A percentile compares a stretch with the other conserved stretches of the same genome.
phyloP scores from a whole-genome alignment of 129 eudicot genomes.

The Escallonia herrerae region DNA sequence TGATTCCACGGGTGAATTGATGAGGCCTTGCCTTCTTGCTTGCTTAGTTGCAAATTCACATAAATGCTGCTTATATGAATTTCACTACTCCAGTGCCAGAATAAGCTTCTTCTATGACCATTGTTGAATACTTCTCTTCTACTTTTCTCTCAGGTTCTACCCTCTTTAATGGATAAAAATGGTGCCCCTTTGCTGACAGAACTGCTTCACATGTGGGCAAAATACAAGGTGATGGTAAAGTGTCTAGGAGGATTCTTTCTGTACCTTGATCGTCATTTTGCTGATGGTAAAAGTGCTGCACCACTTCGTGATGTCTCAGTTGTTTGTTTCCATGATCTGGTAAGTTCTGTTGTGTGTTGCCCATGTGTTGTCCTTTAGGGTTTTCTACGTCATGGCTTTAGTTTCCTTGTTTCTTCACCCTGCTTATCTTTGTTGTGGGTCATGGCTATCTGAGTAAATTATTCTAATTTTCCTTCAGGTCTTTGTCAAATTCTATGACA shows the following conservation, averaged over 20 bases:
- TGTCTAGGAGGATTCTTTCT: slow-evolving; percentile 44
- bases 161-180: slow-evolving; percentile 34
- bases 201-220: slow-evolving; percentile 41
- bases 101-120: neutral
- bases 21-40: too few species aligned
- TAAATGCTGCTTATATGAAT: too few species aligned
- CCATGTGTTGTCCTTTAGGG: neutral
- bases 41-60: too few species aligned
- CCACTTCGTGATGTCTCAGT: slow-evolving; percentile 30
- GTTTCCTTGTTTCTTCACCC: slow-evolving; percentile 3
- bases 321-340: slow-evolving; percentile 43
- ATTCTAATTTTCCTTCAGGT: slow-evolving; percentile 30
- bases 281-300: slow-evolving; percentile 14
- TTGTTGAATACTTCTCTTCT: neutral
- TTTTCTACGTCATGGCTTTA: slow-evolving; percentile 1
- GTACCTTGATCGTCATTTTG: slow-evolving; percentile 42
- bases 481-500: slow-evolving; percentile 15
- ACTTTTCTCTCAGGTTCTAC: slow-evolving; percentile 36
- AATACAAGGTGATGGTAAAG: slow-evolving; percentile 44
- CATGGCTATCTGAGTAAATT: neutral
- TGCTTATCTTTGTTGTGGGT: neutral
- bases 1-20: too few species aligned
- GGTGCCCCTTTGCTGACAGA: slow-evolving; percentile 24
- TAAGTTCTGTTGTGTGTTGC: slow-evolving; percentile 8
- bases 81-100: too few species aligned